Conservation (phyloP, 169 alveolate genomes). For the Pseudocohnilembus persalinus region DNA sequence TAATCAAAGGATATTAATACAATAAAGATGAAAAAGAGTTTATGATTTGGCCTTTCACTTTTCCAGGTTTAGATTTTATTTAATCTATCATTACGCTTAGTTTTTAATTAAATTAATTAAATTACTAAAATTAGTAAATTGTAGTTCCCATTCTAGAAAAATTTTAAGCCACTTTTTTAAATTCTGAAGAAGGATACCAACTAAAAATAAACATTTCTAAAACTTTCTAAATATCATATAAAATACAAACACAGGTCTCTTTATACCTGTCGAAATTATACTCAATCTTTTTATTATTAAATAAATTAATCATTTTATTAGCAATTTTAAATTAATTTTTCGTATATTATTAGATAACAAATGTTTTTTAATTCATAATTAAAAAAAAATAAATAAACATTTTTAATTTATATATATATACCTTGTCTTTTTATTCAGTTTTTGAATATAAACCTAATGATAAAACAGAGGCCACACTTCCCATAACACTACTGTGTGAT, state of each 20-base stretch:
- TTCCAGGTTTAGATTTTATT: background rate
- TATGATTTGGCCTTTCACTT: conserved; percentile 30
- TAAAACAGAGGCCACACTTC: conserved; percentile 5
- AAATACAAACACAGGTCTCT: conserved; percentile 35
- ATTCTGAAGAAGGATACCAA: conserved; percentile 35
- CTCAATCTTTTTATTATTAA: background rate
- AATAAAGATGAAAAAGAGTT: conserved; percentile 30
- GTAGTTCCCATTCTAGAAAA: conserved; percentile 29
- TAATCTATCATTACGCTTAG: conserved; percentile 23
- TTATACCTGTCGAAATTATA: conserved; percentile 17
- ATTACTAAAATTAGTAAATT: conserved; percentile 27
- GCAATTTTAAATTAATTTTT: too few relatives aligned
- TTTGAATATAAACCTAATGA: conserved; percentile 21
- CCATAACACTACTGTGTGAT: background rate
- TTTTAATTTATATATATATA: too few relatives aligned
- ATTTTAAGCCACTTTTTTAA: conserved; percentile 12
- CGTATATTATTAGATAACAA: too few relatives aligned
- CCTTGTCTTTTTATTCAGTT: conserved; percentile 3
- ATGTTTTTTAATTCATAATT: too few relatives aligned
- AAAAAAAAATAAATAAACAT: too few relatives aligned
- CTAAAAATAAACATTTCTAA: conserved; percentile 43
- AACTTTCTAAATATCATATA: conserved; percentile 30
- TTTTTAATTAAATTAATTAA: conserved; percentile 26
- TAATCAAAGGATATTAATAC: conserved; percentile 12
- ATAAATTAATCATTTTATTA: background rate